phyloP scores from a whole-genome alignment of 2,329 filamentous ascomycete species.

The Dendryphion nanum region DNA sequence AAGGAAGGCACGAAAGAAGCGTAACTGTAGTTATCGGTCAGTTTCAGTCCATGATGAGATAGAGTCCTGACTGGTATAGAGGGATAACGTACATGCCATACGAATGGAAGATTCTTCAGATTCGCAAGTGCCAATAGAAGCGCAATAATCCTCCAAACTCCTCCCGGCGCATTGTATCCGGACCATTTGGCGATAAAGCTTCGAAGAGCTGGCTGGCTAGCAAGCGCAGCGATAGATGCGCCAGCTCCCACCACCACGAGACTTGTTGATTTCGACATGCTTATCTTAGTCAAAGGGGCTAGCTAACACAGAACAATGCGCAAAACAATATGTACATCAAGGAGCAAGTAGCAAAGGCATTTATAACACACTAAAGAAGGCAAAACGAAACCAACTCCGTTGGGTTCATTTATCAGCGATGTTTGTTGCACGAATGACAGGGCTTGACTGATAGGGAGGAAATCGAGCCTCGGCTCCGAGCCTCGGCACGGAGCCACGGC shows the following conservation, averaged over 20 bases:
- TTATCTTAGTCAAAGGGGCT: no score
- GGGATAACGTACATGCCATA: slow-evolving; percentile 66
- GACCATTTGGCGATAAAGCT: slow-evolving; percentile 19
- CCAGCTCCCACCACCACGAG: slow-evolving; percentile 9
- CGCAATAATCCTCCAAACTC: slow-evolving; percentile 34
- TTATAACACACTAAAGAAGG: no score
- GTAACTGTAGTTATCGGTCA: slow-evolving; percentile 34
- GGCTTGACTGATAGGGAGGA: no score
- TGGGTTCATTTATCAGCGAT: no score
- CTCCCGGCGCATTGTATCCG: slow-evolving; percentile 32
- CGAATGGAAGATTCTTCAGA: slow-evolving; percentile 71
- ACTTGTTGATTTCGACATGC: slow-evolving; percentile 5
- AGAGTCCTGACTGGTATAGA: neutral
- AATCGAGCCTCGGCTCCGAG: no score
- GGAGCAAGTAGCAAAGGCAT: no score
- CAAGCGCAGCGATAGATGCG: slow-evolving; percentile 18
- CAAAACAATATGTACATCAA: no score
- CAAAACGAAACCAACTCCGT: no score
- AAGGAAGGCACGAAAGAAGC: slow-evolving; percentile 46
- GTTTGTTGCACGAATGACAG: no score
- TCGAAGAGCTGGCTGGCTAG: slow-evolving; percentile 20
- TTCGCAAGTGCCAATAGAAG: slow-evolving; percentile 51
- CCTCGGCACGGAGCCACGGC: no score
- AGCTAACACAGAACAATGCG: no score
- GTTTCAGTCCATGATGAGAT: neutral